Conservation (phyloP, 768 basidiomycete genomes). For the Lepiota venenata region DNA sequence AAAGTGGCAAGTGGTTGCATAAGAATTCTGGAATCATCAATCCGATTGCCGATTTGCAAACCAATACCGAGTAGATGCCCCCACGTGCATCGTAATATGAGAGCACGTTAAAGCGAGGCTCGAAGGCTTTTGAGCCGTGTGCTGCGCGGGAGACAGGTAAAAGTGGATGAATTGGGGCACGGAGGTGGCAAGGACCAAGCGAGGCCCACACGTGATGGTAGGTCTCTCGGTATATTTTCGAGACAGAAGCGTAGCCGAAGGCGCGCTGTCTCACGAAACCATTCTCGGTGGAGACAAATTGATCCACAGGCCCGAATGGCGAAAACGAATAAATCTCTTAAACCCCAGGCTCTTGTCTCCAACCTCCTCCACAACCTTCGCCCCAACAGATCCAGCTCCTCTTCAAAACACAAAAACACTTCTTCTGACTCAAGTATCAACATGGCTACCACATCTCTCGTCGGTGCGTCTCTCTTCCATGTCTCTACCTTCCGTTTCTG, state of each 20-base stretch:
- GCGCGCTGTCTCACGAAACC: slow-evolving; percentile 8
- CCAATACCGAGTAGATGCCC: background rate
- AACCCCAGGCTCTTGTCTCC: slow-evolving; percentile 11
- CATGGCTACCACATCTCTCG: slow-evolving; percentile 11
- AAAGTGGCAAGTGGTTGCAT: background rate
- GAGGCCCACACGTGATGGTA: slow-evolving; percentile 8
- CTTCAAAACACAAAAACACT: background rate
- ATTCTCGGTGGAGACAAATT: slow-evolving; percentile 1
- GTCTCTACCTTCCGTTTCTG: background rate
- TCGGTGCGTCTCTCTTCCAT: background rate
- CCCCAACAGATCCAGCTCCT: slow-evolving; percentile 3
- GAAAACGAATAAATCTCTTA: slow-evolving; percentile 9
- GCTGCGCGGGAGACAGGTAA: background rate
- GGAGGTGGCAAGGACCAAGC: background rate
- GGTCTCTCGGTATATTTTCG: slow-evolving; percentile 5
- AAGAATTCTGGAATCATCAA: background rate
- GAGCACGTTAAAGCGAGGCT: background rate
- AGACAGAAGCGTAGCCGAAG: slow-evolving; percentile 1
- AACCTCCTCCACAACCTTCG: slow-evolving; percentile 14
- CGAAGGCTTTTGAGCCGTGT: background rate
- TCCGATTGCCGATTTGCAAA: background rate
- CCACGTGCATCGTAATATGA: too few species aligned
- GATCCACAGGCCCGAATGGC: slow-evolving; percentile 4
- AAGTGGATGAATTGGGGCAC: background rate
- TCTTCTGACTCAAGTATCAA: background rate